Conservation (phyloP, 371 early-diverging fungal genomes). For the Syncephalis plumigaleata region DNA sequence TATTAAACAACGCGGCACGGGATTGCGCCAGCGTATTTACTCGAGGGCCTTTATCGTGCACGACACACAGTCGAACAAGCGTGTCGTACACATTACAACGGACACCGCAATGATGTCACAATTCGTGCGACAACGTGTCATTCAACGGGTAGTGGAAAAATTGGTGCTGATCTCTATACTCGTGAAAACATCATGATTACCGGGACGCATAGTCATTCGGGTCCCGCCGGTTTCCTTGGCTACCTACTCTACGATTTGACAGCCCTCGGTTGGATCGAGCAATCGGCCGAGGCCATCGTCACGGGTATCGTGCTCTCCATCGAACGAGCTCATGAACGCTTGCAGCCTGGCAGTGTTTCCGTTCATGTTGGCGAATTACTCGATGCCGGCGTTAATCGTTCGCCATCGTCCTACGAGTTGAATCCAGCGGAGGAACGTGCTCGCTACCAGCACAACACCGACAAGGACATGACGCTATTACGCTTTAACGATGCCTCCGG, state of each 20-base stretch:
- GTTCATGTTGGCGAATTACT: constrained; percentile 19
- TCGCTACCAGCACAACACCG: constrained; percentile 27
- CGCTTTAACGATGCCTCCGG: constrained; percentile 16
- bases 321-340: constrained; percentile 24
- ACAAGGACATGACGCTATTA: constrained; percentile 23
- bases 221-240: constrained; percentile 23
- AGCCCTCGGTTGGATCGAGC: constrained; percentile 20
- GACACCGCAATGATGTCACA: constrained; percentile 26
- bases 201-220: constrained; percentile 43
- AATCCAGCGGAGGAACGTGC: constrained; percentile 33
- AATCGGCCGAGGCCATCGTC: constrained; percentile 26
- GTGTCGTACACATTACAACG: constrained; percentile 30
- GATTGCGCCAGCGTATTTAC: no score
- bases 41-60: constrained; percentile 23
- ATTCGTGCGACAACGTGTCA: constrained; percentile 16
- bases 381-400: constrained; percentile 35
- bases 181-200: constrained; percentile 37
- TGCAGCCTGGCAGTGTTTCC: constrained; percentile 16
- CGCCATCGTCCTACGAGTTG: constrained; percentile 26
- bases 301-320: constrained; percentile 33
- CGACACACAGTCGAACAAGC: constrained; percentile 7
- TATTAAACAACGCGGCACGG: no score
- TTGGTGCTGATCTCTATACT: constrained; percentile 10
- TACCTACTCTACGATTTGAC: constrained; percentile 11
- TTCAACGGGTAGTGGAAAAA: constrained; percentile 10